Evolutionary conservation across 345 rosid species (phyloP), one percentile per base, ranked within the genome.

Genomic region (Brassica nigra): DNA sequence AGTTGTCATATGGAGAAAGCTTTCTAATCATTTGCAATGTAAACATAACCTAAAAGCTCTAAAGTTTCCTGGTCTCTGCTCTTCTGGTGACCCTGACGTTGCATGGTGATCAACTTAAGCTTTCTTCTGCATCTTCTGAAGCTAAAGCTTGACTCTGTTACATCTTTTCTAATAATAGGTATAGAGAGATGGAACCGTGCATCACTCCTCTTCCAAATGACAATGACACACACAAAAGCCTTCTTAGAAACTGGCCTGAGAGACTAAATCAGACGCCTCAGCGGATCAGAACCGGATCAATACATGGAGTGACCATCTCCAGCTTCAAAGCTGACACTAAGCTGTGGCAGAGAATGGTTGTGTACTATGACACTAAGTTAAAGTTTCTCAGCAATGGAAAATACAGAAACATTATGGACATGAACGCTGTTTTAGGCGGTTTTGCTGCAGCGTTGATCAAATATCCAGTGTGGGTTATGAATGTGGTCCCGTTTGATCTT

Each of bases 401-500:
- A 74, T 85, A 82, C 80, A 86, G 93, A 80, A 92, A 92, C 70
- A 9, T 90, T 5, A 85, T 89, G 85, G 91, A 92, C 58, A 90
- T 92, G 97, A 90, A 91, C 42, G 90, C 97, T 62, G 89, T 86
- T 23, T 69, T 87, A 4, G 95, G 97, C 2, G 86, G 93, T 59
- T 92, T 92, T 31, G 91, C 95, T 20, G 85, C 97, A 61, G 90
- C 92, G 6, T 80, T 90, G 76, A 59, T 8, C 6, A 85, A 82
- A 20, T 74, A 80, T 81, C 86, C 88, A 15, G 77, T 89, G 78
- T 92, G 91, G 97, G 93, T 90, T 2, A 90, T 92, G 92, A 92
- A 90, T 86, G 91, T 66, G 30, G 81, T 92, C 33, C 90, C 90
- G 0, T 80, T 62, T 61, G 84, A 84, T 82, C 87, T 81, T 14